Evolutionary conservation across 2,329 filamentous ascomycete genomes (phyloP).

Genomic region (Coniochaeta sp.): DNA sequence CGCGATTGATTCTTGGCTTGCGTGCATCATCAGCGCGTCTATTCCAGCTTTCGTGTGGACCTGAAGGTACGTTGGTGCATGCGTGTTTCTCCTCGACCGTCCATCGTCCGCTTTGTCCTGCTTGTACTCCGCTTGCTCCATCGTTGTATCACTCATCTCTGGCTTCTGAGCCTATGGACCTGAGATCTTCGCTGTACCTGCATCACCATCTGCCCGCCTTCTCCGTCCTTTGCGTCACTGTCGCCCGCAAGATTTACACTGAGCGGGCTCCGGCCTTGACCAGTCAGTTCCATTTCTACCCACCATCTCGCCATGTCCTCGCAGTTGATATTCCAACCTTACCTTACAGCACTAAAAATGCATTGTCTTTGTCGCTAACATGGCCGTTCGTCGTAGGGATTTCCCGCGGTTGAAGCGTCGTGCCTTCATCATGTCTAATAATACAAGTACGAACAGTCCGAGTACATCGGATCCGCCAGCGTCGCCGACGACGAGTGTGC

Average conservation of each 20-base stretch:
- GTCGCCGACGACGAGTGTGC: constrained; percentile 6
- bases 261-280: background rate
- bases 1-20: constrained; percentile 2
- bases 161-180: background rate
- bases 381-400: constrained; percentile 15
- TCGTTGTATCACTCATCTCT: background rate
- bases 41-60: background rate
- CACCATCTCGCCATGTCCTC: background rate
- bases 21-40: constrained; percentile 1
- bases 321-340: background rate
- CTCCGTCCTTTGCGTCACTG: constrained; percentile 1
- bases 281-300: constrained; percentile 2
- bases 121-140: constrained; percentile 1
- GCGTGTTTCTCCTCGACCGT: background rate
- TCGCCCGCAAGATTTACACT: background rate
- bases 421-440: constrained; percentile 21
- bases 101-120: background rate
- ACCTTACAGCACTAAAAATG: background rate
- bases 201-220: background rate
- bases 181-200: background rate
- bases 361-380: constrained; percentile 16
- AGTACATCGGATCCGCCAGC: constrained; percentile 6
- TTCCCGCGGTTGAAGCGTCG: constrained; percentile 17
- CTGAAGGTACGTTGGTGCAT: constrained; percentile 2
- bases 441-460: constrained; percentile 15